Percentiles rank a stretch among this genome's conserved stretches.
These are phyloP conservation scores for Pouteria glomerata DNA, from an alignment of 148 eudicot genomes.

Conservation along the genomic window DNA sequence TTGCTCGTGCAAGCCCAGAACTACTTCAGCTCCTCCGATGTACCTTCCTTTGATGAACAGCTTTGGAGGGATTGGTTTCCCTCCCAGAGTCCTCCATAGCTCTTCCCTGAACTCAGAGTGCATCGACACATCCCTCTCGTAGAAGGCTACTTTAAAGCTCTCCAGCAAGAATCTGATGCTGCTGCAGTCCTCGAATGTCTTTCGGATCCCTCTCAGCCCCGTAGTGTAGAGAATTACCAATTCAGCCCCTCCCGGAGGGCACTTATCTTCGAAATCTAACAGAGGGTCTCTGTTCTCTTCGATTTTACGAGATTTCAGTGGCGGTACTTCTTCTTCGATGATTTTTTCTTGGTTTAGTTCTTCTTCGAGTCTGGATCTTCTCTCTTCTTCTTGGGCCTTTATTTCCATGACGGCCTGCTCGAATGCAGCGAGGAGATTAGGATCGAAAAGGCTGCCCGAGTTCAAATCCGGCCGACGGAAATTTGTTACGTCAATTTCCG, in stretches of 20 bases:
- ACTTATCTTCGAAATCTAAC: constrained; percentile 48
- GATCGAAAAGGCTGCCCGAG: constrained; percentile 65
- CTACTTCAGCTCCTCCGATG: constrained; percentile 79
- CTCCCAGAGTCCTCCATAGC: constrained; percentile 60
- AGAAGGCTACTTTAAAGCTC: constrained; percentile 47
- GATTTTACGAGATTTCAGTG: no score
- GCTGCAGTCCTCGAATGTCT: constrained; percentile 71
- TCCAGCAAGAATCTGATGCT: constrained; percentile 55
- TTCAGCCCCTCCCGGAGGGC: constrained; percentile 60
- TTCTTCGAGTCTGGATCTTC: constrained; percentile 24
- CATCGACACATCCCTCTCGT: constrained; percentile 72
- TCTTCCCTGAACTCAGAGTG: constrained; percentile 72
- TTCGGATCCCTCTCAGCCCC: constrained; percentile 53
- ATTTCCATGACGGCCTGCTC: constrained; percentile 49
- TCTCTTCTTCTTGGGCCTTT: constrained; percentile 39
- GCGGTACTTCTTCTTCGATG: no score
- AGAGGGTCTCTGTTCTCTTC: constrained; percentile 25
- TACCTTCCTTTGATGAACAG: constrained; percentile 71
- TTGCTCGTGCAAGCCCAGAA: constrained; percentile 58
- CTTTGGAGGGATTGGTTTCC: constrained; percentile 57
- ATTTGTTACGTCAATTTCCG: constrained; percentile 30
- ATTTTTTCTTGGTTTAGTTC: no score
- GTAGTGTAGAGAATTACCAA: constrained; percentile 67
- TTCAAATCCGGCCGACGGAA: constrained; percentile 68
- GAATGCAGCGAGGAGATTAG: constrained; percentile 63